A percentile compares a stretch with the other conserved stretches of the same genome.
Evolutionary conservation across 2,329 filamentous ascomycete genomes (phyloP).

Genomic region (Penicillium sp.): DNA sequence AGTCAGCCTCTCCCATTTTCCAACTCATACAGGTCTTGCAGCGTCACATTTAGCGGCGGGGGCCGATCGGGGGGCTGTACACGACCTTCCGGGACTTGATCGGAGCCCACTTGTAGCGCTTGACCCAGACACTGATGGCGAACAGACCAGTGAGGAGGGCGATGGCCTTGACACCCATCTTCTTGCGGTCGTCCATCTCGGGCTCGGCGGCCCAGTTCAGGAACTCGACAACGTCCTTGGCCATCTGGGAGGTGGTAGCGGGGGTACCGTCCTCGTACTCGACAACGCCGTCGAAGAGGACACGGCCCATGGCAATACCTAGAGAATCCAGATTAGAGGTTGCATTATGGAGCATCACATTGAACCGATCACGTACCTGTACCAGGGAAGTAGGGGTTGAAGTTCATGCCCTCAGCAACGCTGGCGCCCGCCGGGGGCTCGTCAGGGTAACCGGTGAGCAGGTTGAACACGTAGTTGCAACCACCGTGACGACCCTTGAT

Average conservation of each 20-base stretch:
- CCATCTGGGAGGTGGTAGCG: constrained; percentile 96
- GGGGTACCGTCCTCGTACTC: constrained; percentile 97
- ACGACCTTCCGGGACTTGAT: constrained; percentile 93
- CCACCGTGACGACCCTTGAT: constrained; percentile 97
- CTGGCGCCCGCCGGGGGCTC: constrained; percentile 86
- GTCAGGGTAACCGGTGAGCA: constrained; percentile 96
- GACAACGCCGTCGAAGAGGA: constrained; percentile 93
- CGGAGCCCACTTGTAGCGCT: constrained; percentile 98
- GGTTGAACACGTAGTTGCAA: constrained; percentile 96
- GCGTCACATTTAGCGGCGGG: constrained; percentile 34
- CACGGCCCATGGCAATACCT: constrained; percentile 94
- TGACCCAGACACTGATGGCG: constrained; percentile 91
- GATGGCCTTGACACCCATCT: constrained; percentile 98
- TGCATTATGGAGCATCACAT: neutral
- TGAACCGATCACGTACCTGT: constrained; percentile 59
- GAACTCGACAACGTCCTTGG: constrained; percentile 98
- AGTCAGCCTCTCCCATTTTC: constrained; percentile 29
- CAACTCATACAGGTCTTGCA: constrained; percentile 29
- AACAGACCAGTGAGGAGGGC: constrained; percentile 75
- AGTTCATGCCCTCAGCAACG: constrained; percentile 90
- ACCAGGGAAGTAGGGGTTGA: constrained; percentile 99
- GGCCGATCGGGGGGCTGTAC: constrained; percentile 68
- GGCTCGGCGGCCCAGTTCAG: constrained; percentile 99
- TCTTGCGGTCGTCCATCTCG: constrained; percentile 99
- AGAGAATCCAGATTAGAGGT: constrained; percentile 13